A percentile compares a stretch with the other conserved stretches of the same genome.
These are phyloP conservation scores for Arctium lappa DNA, from an alignment of 129 eudicot species.

Conservation along the genomic window DNA sequence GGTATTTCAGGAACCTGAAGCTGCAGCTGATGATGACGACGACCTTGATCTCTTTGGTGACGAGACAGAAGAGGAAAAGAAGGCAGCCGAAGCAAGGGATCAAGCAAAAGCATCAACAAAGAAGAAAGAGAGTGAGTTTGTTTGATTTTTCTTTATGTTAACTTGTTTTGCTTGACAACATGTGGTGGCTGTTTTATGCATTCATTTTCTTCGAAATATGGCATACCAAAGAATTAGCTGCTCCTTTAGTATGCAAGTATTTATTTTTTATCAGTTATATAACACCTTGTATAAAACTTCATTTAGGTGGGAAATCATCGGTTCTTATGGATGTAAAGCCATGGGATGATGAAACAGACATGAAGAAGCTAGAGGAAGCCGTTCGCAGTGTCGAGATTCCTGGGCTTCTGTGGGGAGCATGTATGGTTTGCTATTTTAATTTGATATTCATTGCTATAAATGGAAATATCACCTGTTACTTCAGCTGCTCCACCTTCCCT, in stretches of 20 bases:
- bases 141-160: neutral
- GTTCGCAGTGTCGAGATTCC: constrained; percentile 73
- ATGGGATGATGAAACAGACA: constrained; percentile 98
- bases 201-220: neutral
- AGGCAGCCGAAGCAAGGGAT: constrained; percentile 84
- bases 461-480: neutral
- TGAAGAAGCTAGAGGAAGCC: constrained; percentile 92
- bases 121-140: constrained; percentile 90
- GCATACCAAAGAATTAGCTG: neutral
- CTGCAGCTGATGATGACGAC: constrained; percentile 81
- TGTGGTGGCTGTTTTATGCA: neutral
- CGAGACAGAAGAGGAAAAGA: constrained; percentile 96
- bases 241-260: neutral
- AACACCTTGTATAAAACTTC: neutral
- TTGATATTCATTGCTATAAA: neutral
- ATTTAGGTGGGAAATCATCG: constrained; percentile 86
- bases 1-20: constrained; percentile 50
- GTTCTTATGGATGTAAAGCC: constrained; percentile 93
- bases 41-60: constrained; percentile 96
- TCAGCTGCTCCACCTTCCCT: neutral
- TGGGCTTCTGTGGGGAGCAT: constrained; percentile 96
- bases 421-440: constrained; percentile 38
- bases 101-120: constrained; percentile 74
- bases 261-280: neutral
- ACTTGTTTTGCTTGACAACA: neutral